Evolutionary conservation across 257 asterid genomes (phyloP), one percentile per base, ranked within the genome.

Genomic region (Plantago elongata): DNA sequence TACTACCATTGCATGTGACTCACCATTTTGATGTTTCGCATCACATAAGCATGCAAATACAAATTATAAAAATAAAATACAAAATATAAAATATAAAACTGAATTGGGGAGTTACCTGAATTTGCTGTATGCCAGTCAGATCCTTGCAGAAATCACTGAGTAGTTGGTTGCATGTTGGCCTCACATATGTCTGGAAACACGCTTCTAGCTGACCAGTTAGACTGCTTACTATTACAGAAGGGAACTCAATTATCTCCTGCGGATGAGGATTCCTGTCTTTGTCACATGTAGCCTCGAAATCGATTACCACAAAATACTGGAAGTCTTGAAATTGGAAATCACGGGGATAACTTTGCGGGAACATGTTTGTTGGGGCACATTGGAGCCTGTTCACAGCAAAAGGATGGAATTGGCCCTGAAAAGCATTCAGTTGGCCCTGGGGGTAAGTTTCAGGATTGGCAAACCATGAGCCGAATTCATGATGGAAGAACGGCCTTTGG

Each of bases 181-280:
- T 74, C 62, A 90, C 95, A 27, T 90, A 90, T 50, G 89, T 83
- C 59, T 88, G 98, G 67, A 88, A 90, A 69, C 84, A 83, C 73
- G 88, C 94, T 68, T 81, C 95, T 44, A 88, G 69, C 57, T 85
- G 83, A 51, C 98, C 96, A 43, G 91, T 85, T 56, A 62, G 30
- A 74, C 94, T 76, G 76, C 70, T 88, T 60, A 90, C 96, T 64
- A 90, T 79, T 10, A 90, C 98, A 56, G 98, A 80, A 58, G 98
- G 96, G 74, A 90, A 90, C 78, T 90, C 98, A 59, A 90, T 90
- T 67, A 90, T 90, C 84, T 90, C 98, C 74, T 90, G 98, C 2
- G 98, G 98, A 64, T 80, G 77, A 51, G 91, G 94, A 69, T 60
- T 77, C 55, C 74, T 85, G 57, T 72, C 94, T 75, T 72, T 88